Evolutionary conservation across 768 basidiomycete genomes (phyloP).

Genomic region (Lentinula guzmanii): DNA sequence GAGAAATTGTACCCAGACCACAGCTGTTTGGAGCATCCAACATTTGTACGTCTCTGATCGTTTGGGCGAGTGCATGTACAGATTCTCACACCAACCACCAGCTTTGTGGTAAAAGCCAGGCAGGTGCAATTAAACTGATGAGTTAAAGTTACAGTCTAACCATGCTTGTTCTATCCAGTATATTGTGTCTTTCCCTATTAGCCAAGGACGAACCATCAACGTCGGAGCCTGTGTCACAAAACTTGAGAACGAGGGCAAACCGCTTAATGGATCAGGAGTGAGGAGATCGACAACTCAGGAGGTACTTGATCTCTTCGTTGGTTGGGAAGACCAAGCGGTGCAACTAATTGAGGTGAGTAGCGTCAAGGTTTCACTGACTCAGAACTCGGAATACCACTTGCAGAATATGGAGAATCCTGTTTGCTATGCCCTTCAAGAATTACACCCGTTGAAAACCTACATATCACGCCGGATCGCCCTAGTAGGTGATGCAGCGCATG

Average conservation of each 20-base stretch:
- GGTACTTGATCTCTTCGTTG: slow-evolving; percentile 25
- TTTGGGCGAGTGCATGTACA: no score
- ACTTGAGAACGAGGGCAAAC: slow-evolving; percentile 27
- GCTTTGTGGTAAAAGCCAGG: slow-evolving; percentile 29
- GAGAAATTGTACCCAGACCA: slow-evolving; percentile 23
- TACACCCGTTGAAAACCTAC: slow-evolving; percentile 23
- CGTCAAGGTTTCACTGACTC: background rate
- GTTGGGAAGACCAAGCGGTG: slow-evolving; percentile 43
- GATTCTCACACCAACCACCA: slow-evolving; percentile 1
- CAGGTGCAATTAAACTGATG: background rate
- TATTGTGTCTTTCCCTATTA: slow-evolving; percentile 44
- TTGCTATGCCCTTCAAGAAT: slow-evolving; percentile 25
- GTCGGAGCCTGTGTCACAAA: slow-evolving; percentile 34
- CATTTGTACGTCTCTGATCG: slow-evolving; percentile 16
- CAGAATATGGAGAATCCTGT: slow-evolving; percentile 18
- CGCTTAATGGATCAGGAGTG: slow-evolving; percentile 23
- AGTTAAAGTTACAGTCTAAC: background rate
- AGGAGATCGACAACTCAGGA: slow-evolving; percentile 29
- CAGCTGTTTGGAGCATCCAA: slow-evolving; percentile 15
- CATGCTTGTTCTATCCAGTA: slow-evolving; percentile 24
- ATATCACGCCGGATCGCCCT: slow-evolving; percentile 12
- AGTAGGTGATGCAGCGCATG: slow-evolving; percentile 12
- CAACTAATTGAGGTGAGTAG: slow-evolving; percentile 34
- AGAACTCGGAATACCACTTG: no score
- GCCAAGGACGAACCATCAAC: slow-evolving; percentile 42